Evolutionary conservation across 202 grass and related monocot genomes (phyloP).

Genomic region (Dendrocalamus latiflorus): DNA sequence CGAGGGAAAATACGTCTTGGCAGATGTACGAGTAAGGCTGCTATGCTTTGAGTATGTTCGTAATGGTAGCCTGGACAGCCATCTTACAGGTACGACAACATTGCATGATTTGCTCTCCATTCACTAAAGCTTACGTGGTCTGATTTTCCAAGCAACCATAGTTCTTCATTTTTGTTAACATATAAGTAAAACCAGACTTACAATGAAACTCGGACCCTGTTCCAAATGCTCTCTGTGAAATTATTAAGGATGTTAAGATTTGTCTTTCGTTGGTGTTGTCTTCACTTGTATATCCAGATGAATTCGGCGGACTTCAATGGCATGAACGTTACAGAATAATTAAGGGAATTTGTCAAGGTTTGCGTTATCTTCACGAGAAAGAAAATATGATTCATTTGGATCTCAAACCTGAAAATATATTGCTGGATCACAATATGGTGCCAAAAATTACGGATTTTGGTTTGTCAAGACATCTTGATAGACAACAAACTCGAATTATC

Average conservation of each 20-base stretch:
- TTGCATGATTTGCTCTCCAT: not conserved
- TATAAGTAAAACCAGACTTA: no score
- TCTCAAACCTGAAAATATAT: not conserved
- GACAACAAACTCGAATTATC: not conserved
- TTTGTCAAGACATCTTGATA: not conserved
- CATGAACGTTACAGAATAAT: not conserved
- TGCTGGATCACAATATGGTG: not conserved
- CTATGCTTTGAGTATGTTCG: not conserved
- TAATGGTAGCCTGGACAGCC: not conserved
- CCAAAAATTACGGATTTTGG: slow-evolving; percentile 16
- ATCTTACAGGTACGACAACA: not conserved
- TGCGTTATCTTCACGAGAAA: not conserved
- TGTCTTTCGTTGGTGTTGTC: not conserved
- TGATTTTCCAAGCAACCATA: not conserved
- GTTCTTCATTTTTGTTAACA: not conserved
- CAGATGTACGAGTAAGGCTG: not conserved
- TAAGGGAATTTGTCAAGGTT: not conserved
- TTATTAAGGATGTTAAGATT: not conserved
- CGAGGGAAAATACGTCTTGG: not conserved
- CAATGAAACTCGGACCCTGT: not conserved
- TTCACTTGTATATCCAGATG: not conserved
- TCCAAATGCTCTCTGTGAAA: not conserved
- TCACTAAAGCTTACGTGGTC: not conserved
- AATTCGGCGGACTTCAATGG: not conserved
- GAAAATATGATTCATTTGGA: not conserved